Evolutionary conservation across 139 green algal species (phyloP).

Genomic region (Trebouxia sp.): DNA sequence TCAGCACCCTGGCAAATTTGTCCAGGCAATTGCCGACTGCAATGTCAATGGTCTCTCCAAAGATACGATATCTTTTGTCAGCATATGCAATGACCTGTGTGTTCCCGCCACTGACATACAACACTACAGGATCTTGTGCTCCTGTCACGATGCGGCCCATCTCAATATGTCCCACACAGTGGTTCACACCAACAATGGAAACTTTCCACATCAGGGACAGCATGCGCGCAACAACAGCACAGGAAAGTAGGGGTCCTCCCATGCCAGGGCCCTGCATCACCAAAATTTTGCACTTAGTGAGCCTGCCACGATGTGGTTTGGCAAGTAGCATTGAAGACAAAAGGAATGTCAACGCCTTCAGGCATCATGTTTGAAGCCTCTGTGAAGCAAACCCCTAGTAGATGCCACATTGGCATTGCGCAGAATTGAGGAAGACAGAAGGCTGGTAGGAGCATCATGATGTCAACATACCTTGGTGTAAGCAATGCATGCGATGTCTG

Average conservation of each 20-base stretch:
- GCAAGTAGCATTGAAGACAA: background rate
- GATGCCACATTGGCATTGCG: background rate
- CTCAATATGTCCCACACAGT: conserved; percentile 94
- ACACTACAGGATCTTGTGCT: conserved; percentile 84
- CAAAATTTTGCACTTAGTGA: background rate
- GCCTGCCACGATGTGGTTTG: background rate
- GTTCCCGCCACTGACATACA: conserved; percentile 93
- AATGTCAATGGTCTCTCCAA: conserved; percentile 95
- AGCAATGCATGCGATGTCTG: conserved; percentile 69
- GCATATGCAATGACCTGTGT: conserved; percentile 94
- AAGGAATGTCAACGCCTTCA: background rate
- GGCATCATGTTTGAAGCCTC: background rate
- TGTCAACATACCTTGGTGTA: conserved; percentile 74
- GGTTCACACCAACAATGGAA: conserved; percentile 85
- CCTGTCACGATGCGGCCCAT: conserved; percentile 89
- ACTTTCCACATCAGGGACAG: conserved; percentile 74
- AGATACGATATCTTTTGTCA: conserved; percentile 84
- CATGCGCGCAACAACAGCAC: conserved; percentile 83
- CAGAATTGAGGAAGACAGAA: background rate
- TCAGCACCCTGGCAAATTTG: conserved; percentile 80
- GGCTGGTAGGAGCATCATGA: background rate
- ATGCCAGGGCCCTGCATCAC: conserved; percentile 81
- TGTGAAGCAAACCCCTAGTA: background rate
- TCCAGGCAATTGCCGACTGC: conserved; percentile 93
- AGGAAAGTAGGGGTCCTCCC: conserved; percentile 79